Conservation (phyloP, 441 rosid species). For the Metrosideros polymorpha region DNA sequence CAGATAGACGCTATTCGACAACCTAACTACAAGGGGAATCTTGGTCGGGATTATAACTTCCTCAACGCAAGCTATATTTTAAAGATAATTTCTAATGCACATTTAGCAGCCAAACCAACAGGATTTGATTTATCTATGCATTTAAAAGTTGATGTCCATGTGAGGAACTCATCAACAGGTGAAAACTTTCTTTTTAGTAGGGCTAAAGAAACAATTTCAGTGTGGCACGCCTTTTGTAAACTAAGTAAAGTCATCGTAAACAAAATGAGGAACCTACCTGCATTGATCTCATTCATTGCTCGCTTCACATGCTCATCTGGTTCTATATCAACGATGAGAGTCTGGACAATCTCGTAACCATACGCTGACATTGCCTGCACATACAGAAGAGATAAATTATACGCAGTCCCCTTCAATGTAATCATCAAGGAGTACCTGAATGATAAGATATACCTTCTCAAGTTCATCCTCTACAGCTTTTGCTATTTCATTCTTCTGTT, state of each 20-base stretch:
- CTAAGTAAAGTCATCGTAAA: neutral
- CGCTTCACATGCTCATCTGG: conserved; percentile 37
- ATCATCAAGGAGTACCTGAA: neutral
- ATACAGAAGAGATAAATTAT: neutral
- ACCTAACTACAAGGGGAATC: neutral
- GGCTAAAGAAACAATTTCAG: neutral
- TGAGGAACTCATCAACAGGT: neutral
- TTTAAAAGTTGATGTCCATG: neutral
- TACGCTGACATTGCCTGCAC: conserved; percentile 32
- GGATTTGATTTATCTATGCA: neutral
- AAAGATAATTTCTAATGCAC: neutral
- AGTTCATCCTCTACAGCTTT: conserved; percentile 55
- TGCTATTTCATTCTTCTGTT: conserved; percentile 62
- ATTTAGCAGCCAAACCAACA: neutral
- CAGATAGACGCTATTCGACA: neutral
- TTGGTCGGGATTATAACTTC: neutral
- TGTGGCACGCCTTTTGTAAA: neutral
- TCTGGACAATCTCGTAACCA: conserved; percentile 28
- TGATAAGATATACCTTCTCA: conserved; percentile 26
- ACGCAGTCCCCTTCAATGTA: neutral
- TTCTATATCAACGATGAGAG: conserved; percentile 33
- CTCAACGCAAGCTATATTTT: neutral
- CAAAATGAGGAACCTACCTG: conserved; percentile 7
- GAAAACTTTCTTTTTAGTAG: neutral
- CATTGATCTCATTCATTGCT: conserved; percentile 37